Evolutionary conservation across 345 rosid species (phyloP), one percentile per base, ranked within the genome.

Genomic region (Populus pruinosa): DNA sequence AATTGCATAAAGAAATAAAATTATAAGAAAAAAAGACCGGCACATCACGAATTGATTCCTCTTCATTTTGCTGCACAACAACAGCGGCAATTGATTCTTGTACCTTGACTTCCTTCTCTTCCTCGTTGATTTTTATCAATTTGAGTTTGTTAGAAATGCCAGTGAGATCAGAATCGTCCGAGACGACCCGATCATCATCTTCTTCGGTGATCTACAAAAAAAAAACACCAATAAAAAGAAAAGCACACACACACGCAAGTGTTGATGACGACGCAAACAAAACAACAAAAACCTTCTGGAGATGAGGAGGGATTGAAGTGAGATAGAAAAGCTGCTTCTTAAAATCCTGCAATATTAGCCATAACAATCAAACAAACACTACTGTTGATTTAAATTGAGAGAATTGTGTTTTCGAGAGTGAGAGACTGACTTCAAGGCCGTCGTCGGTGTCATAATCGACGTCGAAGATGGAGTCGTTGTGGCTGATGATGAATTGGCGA

Each of bases 221-320:
- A 59, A 27, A 83, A 74, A 39, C 47, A 67, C 10, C 27, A 25
- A 71, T 55, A 82, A 47, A 67, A 55, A 59, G 44, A 78, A 79
- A 55, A 35, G 81, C 41, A 23, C 55, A 11, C 2, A 41, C 2
- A 11, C 2, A 41, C 2, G 9, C 29, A 25, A 5, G 66, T 59
- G 6, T 56, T 43, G 17, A 10, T 2, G 18, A 12, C 11, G 4
- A 53, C 4, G 39, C n/a, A 14, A 29, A 14, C 50, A 39, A 73
- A 21, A 71, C 17, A 44, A 59, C 36, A 41, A 2, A 12, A 14
- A 93, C 99, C 91, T 86, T 85, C 77, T 93, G 99, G 33, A 89
- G 91, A 63, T 90, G 88, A 23, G 99, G 99, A 87, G 94, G 97
- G 67, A 95, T 43, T 35, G 87, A 75, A 25, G 99, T 92, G 77